Percentiles rank a stretch among this genome's conserved stretches.
phyloP scores from a whole-genome alignment of 257 asterid genomes.

The Avicennia marina region DNA sequence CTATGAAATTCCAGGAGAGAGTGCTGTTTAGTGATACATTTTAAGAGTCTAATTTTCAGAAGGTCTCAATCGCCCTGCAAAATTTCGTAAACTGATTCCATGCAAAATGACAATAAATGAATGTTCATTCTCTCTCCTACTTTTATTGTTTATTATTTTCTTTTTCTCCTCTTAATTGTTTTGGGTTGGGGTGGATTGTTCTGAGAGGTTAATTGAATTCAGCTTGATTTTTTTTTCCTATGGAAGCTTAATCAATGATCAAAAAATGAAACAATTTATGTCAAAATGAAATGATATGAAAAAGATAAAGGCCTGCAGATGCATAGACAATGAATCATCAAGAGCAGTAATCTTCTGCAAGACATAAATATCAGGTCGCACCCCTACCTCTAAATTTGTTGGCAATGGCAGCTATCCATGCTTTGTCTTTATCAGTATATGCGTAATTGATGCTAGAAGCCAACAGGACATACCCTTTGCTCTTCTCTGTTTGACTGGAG shows the following conservation, averaged over 20 bases:
- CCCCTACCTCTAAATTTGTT: slow-evolving; percentile 55
- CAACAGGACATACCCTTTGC: slow-evolving; percentile 60
- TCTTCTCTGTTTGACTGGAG: slow-evolving; percentile 27
- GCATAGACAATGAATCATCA: too few relatives aligned
- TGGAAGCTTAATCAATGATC: too few relatives aligned
- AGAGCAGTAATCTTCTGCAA: too few relatives aligned
- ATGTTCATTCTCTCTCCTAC: too few relatives aligned
- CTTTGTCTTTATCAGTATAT: slow-evolving; percentile 36
- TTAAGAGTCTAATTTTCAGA: background rate
- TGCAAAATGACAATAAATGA: background rate
- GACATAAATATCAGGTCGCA: background rate
- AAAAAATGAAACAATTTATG: too few relatives aligned
- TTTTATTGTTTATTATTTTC: too few relatives aligned
- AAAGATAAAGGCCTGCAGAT: too few relatives aligned
- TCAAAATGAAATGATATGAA: too few relatives aligned
- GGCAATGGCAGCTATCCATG: slow-evolving; percentile 48
- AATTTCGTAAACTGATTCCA: background rate
- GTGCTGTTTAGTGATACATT: background rate
- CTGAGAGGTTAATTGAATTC: background rate
- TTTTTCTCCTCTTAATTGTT: background rate
- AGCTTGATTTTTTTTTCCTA: background rate
- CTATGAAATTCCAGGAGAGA: background rate
- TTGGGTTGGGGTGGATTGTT: background rate
- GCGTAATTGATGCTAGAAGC: slow-evolving; percentile 71
- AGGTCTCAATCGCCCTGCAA: background rate